Evolutionary conservation across 1,139 yeast species (phyloP).

Genomic region (Kodamaea plutei): DNA sequence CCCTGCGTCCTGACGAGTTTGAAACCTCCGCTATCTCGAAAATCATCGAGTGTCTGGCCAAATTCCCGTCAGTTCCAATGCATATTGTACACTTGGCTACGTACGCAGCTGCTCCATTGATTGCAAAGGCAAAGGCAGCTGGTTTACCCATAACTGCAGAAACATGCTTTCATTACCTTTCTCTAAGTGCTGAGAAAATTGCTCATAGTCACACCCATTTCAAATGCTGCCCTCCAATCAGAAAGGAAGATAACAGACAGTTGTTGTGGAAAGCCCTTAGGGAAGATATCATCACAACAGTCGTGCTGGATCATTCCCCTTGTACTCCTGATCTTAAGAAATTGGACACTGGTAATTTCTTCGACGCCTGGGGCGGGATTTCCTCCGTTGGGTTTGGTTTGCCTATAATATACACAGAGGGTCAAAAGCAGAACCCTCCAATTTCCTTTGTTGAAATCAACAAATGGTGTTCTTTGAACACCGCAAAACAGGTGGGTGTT

Average conservation of each 20-base stretch:
- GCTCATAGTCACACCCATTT: constrained; percentile 73
- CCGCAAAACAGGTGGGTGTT: constrained; percentile 83
- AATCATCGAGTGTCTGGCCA: constrained; percentile 58
- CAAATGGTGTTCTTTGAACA: constrained; percentile 75
- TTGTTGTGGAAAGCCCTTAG: constrained; percentile 74
- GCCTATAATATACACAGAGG: constrained; percentile 75
- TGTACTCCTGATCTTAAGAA: constrained; percentile 90
- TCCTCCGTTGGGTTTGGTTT: constrained; percentile 89
- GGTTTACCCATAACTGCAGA: constrained; percentile 72
- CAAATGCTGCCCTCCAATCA: constrained; percentile 94
- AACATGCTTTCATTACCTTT: constrained; percentile 88
- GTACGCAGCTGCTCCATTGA: constrained; percentile 71
- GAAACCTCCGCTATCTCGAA: constrained; percentile 80
- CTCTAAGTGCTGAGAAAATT: constrained; percentile 72
- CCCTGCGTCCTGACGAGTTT: constrained; percentile 83
- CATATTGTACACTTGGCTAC: constrained; percentile 92
- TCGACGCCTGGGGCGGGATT: constrained; percentile 97
- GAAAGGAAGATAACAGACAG: constrained; percentile 65
- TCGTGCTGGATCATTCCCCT: constrained; percentile 93
- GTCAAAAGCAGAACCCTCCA: constrained; percentile 50
- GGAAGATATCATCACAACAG: constrained; percentile 67
- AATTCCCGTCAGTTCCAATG: constrained; percentile 61
- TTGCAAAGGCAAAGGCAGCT: constrained; percentile 57
- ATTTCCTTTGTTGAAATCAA: constrained; percentile 60
- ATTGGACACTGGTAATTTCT: constrained; percentile 78